phyloP scores from a whole-genome alignment of 192 early-diverging fungal species.

The Lobulomyces angularis region DNA sequence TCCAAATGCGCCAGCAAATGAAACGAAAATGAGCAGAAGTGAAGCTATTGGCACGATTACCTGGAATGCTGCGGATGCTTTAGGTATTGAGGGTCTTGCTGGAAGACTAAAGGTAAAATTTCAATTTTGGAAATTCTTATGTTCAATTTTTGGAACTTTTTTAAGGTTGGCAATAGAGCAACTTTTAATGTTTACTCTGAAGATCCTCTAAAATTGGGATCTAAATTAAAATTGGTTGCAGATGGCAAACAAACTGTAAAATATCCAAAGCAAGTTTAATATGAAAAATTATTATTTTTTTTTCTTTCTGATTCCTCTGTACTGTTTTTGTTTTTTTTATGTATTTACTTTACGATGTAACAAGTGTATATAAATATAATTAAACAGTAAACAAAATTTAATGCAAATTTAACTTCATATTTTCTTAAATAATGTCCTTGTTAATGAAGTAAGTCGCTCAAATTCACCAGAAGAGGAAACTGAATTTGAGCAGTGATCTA shows the following conservation, averaged over 20 bases:
- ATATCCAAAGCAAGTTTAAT: constrained; percentile 21
- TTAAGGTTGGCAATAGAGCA: constrained; percentile 18
- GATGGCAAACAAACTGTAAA: constrained; percentile 36
- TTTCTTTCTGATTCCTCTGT: too few species aligned
- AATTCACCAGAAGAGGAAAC: too few species aligned
- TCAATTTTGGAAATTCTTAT: constrained; percentile 6
- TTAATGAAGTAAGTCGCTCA: too few species aligned
- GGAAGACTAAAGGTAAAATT: constrained; percentile 42
- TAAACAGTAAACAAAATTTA: too few species aligned
- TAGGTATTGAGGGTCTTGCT: constrained; percentile 38
- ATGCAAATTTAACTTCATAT: too few species aligned
- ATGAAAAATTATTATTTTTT: too few species aligned
- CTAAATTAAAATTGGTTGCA: constrained; percentile 38
- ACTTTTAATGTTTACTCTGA: constrained; percentile 52
- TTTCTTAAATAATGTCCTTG: too few species aligned
- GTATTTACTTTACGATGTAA: too few species aligned
- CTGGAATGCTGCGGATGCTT: constrained; percentile 56
- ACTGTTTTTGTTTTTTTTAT: too few species aligned
- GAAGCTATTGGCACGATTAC: constrained; percentile 60
- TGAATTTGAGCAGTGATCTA: too few species aligned
- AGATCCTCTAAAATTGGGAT: constrained; percentile 49
- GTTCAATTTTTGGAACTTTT: background rate
- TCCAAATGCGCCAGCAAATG: too few species aligned
- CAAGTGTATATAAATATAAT: too few species aligned
- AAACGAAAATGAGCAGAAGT: constrained; percentile 29